Evolutionary conservation across 768 basidiomycete species (phyloP).

Genomic region (Cystobasidium tubakii): DNA sequence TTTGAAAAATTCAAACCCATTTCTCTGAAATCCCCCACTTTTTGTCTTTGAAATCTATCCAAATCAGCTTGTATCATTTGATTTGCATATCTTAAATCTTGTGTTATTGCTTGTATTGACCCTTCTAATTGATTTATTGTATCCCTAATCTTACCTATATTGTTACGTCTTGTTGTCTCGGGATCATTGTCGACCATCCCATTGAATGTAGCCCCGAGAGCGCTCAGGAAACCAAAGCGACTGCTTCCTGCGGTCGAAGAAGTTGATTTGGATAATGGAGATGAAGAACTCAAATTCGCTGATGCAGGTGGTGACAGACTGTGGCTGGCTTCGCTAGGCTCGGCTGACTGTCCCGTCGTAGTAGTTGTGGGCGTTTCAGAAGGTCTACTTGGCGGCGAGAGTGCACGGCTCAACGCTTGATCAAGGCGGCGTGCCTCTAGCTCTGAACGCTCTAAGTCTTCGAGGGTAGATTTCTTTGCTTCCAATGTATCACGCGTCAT

Average conservation of each 20-base stretch:
- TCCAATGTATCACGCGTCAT: constrained; percentile 88
- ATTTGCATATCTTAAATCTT: constrained; percentile 92
- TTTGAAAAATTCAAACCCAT: constrained; percentile 86
- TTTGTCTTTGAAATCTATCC: constrained; percentile 96
- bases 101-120: constrained; percentile 80
- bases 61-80: constrained; percentile 95
- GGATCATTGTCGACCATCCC: constrained; percentile 99
- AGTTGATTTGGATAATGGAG: constrained; percentile 4
- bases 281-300: background rate
- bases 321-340: background rate
- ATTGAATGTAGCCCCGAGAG: constrained; percentile 86
- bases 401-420: constrained; percentile 64
- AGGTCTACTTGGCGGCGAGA: constrained; percentile 37
- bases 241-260: constrained; percentile 35
- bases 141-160: constrained; percentile 89
- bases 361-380: constrained; percentile 27
- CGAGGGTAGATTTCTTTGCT: constrained; percentile 71
- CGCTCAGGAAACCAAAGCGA: constrained; percentile 74
- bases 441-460: constrained; percentile 87
- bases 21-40: constrained; percentile 89
- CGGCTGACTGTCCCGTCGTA: background rate
- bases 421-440: constrained; percentile 81
- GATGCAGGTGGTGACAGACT: background rate
- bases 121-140: constrained; percentile 84
- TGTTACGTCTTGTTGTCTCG: constrained; percentile 84